Evolutionary conservation across 2,329 filamentous ascomycete species (phyloP).

Genomic region (Cercospora nicotianae): DNA sequence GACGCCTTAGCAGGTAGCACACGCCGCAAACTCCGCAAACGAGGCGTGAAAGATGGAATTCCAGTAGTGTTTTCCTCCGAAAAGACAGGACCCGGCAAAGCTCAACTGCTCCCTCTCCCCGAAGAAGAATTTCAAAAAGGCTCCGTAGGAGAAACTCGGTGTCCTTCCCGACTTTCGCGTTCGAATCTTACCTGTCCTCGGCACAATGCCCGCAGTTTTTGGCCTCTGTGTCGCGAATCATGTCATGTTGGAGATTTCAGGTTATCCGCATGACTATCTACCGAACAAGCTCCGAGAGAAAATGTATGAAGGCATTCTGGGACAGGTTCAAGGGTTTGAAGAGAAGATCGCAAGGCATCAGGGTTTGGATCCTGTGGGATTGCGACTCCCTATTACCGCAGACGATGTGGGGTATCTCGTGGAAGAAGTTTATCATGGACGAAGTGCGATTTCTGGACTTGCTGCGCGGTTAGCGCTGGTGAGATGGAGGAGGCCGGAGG

Average conservation of each 20-base stretch:
- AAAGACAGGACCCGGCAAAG: constrained; percentile 85
- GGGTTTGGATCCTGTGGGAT: constrained; percentile 61
- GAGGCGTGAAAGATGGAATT: constrained; percentile 80
- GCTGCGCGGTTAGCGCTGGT: constrained; percentile 76
- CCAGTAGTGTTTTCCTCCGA: constrained; percentile 92
- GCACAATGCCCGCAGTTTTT: constrained; percentile 97
- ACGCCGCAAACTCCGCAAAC: constrained; percentile 70
- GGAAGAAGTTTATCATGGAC: constrained; percentile 83
- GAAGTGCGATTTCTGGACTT: constrained; percentile 79
- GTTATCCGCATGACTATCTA: constrained; percentile 83
- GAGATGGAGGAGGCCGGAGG: constrained; percentile 70
- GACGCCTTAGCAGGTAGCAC: constrained; percentile 86
- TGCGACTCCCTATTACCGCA: constrained; percentile 75
- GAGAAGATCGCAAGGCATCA: constrained; percentile 67
- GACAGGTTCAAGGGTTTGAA: constrained; percentile 72
- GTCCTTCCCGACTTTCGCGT: constrained; percentile 91
- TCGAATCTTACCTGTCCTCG: constrained; percentile 89
- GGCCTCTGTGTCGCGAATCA: constrained; percentile 91
- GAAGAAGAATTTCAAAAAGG: constrained; percentile 89
- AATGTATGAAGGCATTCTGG: constrained; percentile 83
- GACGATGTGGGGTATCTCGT: constrained; percentile 84
- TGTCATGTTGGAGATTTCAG: constrained; percentile 76
- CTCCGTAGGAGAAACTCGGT: constrained; percentile 80
- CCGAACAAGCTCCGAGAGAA: constrained; percentile 81
- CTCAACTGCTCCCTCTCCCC: constrained; percentile 78